Base-by-base conservation (phyloP, 106 monocot genomes). In the Chionographis japonica region DNA sequence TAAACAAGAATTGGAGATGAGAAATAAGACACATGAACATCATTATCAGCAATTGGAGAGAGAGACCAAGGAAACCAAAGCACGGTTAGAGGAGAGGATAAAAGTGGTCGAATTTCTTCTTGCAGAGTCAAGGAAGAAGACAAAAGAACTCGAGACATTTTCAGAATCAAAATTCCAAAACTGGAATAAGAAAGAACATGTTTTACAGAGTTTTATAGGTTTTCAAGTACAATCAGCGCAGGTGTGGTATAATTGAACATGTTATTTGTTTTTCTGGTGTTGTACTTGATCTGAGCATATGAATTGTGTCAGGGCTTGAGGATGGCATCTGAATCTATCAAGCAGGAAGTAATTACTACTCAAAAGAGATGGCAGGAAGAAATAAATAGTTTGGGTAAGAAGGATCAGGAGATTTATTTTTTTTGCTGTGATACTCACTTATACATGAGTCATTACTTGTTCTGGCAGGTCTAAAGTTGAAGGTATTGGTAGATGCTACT, bases 401-500 rank as follows among this genome's bases (percentile, higher is more conserved):
- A 55, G 10, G 43, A 11, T 66, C 43, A 27, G 58, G 40, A 38
- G 53, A 35, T 13, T 43, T 15, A 10, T 27, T 66, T 16, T 57
- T n/a, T 41, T 27, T 27, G 27, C 27, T 27, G 27, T 74, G 10
- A 35, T 7, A 40, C 17, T 70, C 18, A 20, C 8, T 50, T 38
- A 17, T 11, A 52, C 18, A 50, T 19, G 3, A 20, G 16, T 41
- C 4, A 12, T 61, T 20, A 52, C 52, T 41, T 17, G n/a, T 71
- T 66, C 70, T 18, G 72, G 50, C 74, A 98, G 97, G 83, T 14
- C 19, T 52, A 55, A 90, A 76, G 40, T 78, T 98, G 3, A 92
- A 98, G 81, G 85, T 66, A 40, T 71, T 92, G 74, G 74, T 84
- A 63, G 85, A 93, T 87, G 92, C 90, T 78, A 84, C 97, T 68